These are phyloP conservation scores for Trifolium repens DNA, from an alignment of 306 rosid species.

Conservation along the genomic window DNA sequence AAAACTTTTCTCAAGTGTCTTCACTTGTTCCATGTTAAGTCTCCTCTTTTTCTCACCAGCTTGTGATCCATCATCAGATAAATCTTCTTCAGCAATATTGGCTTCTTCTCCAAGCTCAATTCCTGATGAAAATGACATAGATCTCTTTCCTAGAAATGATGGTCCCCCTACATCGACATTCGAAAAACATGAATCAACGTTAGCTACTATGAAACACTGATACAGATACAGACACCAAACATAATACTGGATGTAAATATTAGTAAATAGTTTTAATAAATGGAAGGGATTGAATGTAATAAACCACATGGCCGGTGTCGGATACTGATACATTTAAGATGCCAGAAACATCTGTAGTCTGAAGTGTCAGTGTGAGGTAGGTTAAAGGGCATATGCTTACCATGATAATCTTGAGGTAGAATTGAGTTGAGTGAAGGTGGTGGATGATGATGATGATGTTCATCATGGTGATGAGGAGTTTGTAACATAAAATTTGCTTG, in stretches of 20 bases:
- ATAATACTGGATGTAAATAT: not conserved
- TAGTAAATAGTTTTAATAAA: not conserved
- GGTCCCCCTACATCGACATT: slow-evolving; percentile 65
- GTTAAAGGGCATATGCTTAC: slow-evolving; percentile 38
- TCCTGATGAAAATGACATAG: slow-evolving; percentile 85
- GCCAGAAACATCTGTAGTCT: not conserved
- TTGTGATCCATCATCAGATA: slow-evolving; percentile 91
- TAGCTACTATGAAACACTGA: not conserved
- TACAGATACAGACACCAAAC: not conserved
- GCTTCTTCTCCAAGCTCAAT: slow-evolving; percentile 75
- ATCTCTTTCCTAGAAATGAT: slow-evolving; percentile 82
- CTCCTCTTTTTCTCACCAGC: slow-evolving; percentile 92
- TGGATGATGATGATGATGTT: slow-evolving; percentile 73
- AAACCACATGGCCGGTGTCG: not conserved
- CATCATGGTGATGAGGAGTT: slow-evolving; percentile 61
- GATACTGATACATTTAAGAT: not conserved
- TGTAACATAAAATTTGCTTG: slow-evolving; percentile 92
- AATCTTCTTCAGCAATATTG: slow-evolving; percentile 74
- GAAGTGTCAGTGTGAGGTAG: not conserved
- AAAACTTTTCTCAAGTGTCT: slow-evolving; percentile 92
- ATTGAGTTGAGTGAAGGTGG: slow-evolving; percentile 76
- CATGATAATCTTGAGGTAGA: slow-evolving; percentile 85
- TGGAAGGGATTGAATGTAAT: not conserved
- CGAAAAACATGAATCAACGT: not conserved
- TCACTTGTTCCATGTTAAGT: slow-evolving; percentile 89